Evolutionary conservation across 495 filamentous ascomycete species (phyloP).

Genomic region (Daldinia caldariorum): DNA sequence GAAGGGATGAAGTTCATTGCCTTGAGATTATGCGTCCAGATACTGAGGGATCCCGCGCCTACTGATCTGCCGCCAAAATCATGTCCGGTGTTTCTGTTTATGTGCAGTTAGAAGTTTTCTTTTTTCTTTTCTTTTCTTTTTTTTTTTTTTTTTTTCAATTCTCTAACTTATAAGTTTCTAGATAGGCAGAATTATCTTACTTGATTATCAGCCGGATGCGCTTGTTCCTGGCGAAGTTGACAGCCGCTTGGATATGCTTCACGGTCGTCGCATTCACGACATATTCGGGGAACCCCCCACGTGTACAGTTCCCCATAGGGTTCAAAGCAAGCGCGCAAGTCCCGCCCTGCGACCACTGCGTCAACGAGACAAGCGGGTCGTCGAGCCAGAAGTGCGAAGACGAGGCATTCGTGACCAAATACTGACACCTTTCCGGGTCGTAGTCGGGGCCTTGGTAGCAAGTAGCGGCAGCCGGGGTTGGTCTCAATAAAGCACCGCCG

Average conservation of each 20-base stretch:
- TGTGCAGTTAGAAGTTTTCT: too few species aligned
- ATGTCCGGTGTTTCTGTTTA: conserved; percentile 70
- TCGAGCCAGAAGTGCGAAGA: conserved; percentile 49
- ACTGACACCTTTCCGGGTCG: conserved; percentile 53
- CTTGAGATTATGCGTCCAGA: conserved; percentile 69
- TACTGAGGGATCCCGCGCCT: conserved; percentile 62
- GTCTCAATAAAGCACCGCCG: conserved; percentile 60
- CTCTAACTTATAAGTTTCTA: not conserved
- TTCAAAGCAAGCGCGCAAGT: conserved; percentile 47
- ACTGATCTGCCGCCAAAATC: conserved; percentile 66
- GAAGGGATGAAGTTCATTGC: conserved; percentile 52
- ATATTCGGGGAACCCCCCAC: conserved; percentile 67
- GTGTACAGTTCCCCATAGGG: conserved; percentile 56
- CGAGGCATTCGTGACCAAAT: conserved; percentile 41
- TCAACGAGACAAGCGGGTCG: conserved; percentile 50
- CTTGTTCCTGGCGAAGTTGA: conserved; percentile 69
- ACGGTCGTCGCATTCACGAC: conserved; percentile 65
- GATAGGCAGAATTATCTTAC: conserved; percentile 38
- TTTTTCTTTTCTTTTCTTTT: too few species aligned
- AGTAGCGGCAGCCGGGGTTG: conserved; percentile 60
- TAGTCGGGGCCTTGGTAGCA: conserved; percentile 63
- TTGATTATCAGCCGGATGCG: conserved; percentile 69
- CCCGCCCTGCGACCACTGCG: conserved; percentile 52
- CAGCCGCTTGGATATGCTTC: conserved; percentile 63
- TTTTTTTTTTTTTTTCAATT: too few species aligned